Conservation (phyloP, 2,329 filamentous ascomycete species). For the Apiospora aurea region DNA sequence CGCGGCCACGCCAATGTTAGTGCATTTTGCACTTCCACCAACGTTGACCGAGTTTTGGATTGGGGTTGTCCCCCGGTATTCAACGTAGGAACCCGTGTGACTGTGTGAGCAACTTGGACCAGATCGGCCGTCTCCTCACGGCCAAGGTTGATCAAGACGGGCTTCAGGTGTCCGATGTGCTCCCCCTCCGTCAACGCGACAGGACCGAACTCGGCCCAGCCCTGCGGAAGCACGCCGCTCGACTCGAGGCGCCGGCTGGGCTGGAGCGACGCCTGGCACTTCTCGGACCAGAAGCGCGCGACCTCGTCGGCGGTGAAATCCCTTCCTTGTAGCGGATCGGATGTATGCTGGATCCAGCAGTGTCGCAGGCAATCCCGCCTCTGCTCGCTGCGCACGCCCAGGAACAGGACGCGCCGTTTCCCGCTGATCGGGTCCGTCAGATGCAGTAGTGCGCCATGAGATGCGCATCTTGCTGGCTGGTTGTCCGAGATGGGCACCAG, state of each 20-base stretch:
- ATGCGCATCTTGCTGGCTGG: neutral
- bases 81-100: neutral
- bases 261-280: neutral
- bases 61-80: neutral
- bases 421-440: neutral
- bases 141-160: neutral
- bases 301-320: neutral
- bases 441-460: neutral
- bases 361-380: neutral
- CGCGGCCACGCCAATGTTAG: neutral
- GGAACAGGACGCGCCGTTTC: neutral
- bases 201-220: neutral
- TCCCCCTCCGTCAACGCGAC: neutral
- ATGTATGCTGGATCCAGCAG: neutral
- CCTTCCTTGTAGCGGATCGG: neutral
- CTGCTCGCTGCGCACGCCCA: neutral
- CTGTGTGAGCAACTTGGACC: neutral
- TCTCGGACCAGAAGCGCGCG: neutral
- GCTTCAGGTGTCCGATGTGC: conserved; percentile 3
- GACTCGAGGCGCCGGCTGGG: conserved; percentile 2
- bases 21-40: neutral
- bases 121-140: neutral
- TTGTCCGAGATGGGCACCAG: neutral
- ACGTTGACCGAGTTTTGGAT: neutral
- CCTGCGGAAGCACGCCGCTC: neutral